Evolutionary conservation across 2,329 filamentous ascomycete genomes (phyloP), one percentile per base, ranked within the genome.

Genomic region (Sporothrix schenckii): DNA sequence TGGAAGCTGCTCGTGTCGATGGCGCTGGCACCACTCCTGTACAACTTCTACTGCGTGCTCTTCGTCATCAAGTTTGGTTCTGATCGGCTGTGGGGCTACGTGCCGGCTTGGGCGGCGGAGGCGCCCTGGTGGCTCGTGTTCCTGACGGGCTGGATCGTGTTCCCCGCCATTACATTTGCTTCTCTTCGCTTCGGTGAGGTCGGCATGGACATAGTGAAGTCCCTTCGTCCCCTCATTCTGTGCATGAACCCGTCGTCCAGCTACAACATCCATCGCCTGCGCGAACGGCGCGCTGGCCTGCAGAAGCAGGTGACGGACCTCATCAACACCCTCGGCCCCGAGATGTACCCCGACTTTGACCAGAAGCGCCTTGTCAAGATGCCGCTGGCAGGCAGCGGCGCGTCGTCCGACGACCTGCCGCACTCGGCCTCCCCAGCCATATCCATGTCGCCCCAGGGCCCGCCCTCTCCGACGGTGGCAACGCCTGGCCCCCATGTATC

Each of bases 141-240:
- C 73, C 78, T 92, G 11, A 87, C 88, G 52, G 91, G 93, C 66
- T 90, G 92, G 82, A 84, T 92, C 63, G 82, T 96, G 74, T 97
- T 97, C 83, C 91, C 94, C 6, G 87, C 89, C 30, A 91, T 97
- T 75, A 97, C 94, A 0, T 97, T 97, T 79, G 94, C 93, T 4
- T 93, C 95, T 7, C 88, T 99, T 68, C 91, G 95, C 13, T 97
- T 98, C 74, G 95, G 95, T 61, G 95, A 99, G 81, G 91, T 97
- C n/a, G 95, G 94, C 68, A 97, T 99, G 93, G 95, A 99, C 78
- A 97, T 99, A 70, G 84, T 95, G 82, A 99, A 98, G 81, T 98
- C 94, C 0, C 86, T 99, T 19, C 88, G 93, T 11, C 95, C 95
- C 6, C 87, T 99, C 11, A 84, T 97, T 60, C 85, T 97, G 47